Percentiles rank a stretch among this genome's conserved stretches.
Conservation (phyloP, 1,284 basidiomycete genomes). For the Trichosporon sp. region DNA sequence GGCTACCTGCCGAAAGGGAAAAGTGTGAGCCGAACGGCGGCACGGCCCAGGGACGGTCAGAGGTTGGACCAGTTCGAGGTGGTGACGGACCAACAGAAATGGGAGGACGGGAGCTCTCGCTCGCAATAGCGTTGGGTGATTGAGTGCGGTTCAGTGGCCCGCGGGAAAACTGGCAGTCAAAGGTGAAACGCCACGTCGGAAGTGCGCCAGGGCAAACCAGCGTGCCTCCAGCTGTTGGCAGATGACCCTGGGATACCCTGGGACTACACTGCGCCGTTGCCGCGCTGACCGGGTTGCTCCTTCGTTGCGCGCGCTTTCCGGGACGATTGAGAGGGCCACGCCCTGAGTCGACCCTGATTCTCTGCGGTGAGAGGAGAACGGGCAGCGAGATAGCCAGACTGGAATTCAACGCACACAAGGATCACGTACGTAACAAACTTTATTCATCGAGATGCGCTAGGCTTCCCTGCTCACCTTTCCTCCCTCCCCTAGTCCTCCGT, state of each 20-base stretch:
- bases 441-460: background rate
- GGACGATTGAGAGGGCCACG: background rate
- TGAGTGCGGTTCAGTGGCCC: no score
- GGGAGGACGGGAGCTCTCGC: background rate
- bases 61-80: no score
- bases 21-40: background rate
- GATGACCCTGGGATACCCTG: background rate
- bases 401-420: slow-evolving; percentile 9
- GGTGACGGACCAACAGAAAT: background rate
- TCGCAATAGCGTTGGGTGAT: background rate
- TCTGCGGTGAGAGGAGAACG: background rate
- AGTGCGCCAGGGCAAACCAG: background rate
- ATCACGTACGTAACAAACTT: slow-evolving; percentile 17
- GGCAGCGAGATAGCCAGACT: no score
- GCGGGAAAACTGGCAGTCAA: background rate
- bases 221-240: background rate
- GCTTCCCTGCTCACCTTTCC: no score
- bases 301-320: background rate
- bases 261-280: background rate
- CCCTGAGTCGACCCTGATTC: background rate
- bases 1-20: background rate
- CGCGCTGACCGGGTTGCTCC: background rate
- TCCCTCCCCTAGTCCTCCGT: no score
- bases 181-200: slow-evolving; percentile 18
- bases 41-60: no score